Conservation (phyloP, 768 basidiomycete genomes). For the Russula brevipes region DNA sequence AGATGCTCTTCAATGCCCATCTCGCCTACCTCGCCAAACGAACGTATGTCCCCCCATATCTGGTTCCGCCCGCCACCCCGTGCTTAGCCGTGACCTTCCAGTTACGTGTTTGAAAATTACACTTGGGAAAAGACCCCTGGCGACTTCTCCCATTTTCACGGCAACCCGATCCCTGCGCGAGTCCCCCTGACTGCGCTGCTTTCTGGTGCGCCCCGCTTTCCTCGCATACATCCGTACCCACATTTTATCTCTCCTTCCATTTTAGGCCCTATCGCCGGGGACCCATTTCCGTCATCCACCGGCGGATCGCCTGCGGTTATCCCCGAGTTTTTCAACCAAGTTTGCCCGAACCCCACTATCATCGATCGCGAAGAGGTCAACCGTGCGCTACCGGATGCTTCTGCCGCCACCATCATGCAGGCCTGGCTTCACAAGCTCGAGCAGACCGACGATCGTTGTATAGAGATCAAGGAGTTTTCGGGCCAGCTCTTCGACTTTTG, state of each 20-base stretch:
- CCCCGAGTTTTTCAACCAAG: constrained; percentile 36
- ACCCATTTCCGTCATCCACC: constrained; percentile 33
- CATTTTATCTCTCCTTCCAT: not conserved
- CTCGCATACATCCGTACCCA: not conserved
- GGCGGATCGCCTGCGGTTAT: constrained; percentile 35
- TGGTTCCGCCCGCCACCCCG: too few relatives aligned
- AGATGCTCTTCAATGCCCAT: constrained; percentile 48
- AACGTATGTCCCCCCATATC: constrained; percentile 37
- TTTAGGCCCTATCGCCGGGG: constrained; percentile 41
- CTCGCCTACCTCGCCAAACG: constrained; percentile 45
- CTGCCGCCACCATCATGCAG: constrained; percentile 33
- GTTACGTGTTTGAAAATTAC: constrained; percentile 54
- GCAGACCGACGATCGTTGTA: constrained; percentile 37
- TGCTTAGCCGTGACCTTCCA: constrained; percentile 12
- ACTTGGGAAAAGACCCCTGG: constrained; percentile 45
- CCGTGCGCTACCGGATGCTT: constrained; percentile 28
- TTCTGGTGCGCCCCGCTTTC: constrained; percentile 35
- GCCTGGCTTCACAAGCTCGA: constrained; percentile 37
- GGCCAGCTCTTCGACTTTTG: constrained; percentile 35
- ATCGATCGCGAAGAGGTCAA: constrained; percentile 32
- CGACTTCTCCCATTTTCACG: constrained; percentile 41
- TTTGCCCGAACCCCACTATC: constrained; percentile 38
- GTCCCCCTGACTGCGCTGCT: constrained; percentile 53
- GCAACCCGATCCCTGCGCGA: constrained; percentile 46
- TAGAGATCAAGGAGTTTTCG: constrained; percentile 36